Evolutionary conservation across 2,329 filamentous ascomycete species (phyloP), one percentile per base, ranked within the genome.

Genomic region (Sarocladium oryzae): DNA sequence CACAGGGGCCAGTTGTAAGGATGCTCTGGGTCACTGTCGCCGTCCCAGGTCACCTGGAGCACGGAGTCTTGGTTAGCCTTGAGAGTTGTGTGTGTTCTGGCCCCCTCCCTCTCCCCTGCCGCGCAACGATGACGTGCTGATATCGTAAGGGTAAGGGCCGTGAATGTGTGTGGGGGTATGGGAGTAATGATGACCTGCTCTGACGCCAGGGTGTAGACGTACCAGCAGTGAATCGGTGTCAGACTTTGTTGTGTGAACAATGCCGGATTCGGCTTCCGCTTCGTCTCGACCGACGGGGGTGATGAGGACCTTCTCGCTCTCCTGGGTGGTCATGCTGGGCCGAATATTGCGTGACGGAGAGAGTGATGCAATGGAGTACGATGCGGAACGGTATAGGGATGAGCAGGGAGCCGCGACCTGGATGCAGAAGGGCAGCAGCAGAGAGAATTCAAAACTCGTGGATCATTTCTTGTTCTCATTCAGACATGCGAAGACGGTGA

Each of bases 1-100:
- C 9, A 11, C 7, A 43, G 23, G 2, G 77, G 65, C 84, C 85
- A 88, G 60, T 86, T 85, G 53, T 77, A 73, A 0, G 86, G 84
- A 56, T 88, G 83, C 8, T 73, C 70, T 7, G 72, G 72, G 56
- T 85, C 82, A 23, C 18, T n/a, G 20, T 48, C 43, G 24, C 43
- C 43, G 11, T 48, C 21, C 43, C 43, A 48, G 15, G 43, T 48
- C n/a, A 48, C 43, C 43, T 48, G 43, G 13, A 43, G 8, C 8
- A 18, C 28, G 30, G 16, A 7, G 43, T 7, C 43, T 33, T 32
- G 3, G 26, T 48, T 21, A 48, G 43, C 43, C 18, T 33, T 28
- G 5, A n/a, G 23, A 7, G 40, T 7, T n/a, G n/a, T n/a, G n/a
- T n/a, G n/a, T n/a, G n/a, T n/a, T n/a, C n/a, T n/a, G n/a, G n/a